A percentile compares a stretch with the other conserved stretches of the same genome.
phyloP scores from a whole-genome alignment of 345 rosid genomes.

The Euphorbia peplus region DNA sequence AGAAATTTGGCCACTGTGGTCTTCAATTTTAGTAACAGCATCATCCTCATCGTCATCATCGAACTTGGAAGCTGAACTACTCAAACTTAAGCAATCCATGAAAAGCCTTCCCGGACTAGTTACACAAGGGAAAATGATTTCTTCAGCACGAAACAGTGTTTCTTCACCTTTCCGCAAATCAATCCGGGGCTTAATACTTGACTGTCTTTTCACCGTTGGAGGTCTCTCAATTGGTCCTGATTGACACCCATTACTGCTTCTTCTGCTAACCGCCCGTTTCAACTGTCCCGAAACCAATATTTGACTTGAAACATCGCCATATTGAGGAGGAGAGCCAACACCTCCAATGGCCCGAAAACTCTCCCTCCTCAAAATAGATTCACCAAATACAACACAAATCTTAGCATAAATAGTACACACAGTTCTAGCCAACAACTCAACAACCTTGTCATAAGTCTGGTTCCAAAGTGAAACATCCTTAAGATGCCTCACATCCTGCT shows the following conservation, averaged over 20 bases:
- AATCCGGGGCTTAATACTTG: slow-evolving; percentile 32
- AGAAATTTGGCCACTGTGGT: slow-evolving; percentile 45
- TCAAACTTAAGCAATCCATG: slow-evolving; percentile 76
- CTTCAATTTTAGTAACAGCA: slow-evolving; percentile 29
- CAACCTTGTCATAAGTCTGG: slow-evolving; percentile 83
- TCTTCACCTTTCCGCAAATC: slow-evolving; percentile 46
- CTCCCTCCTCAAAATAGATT: slow-evolving; percentile 40
- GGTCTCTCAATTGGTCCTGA: slow-evolving; percentile 32
- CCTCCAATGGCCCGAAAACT: slow-evolving; percentile 22
- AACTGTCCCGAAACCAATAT: slow-evolving; percentile 33
- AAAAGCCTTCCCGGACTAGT: slow-evolving; percentile 79
- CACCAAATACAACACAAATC: slow-evolving; percentile 64
- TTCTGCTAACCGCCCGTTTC: slow-evolving; percentile 52
- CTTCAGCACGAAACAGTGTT: slow-evolving; percentile 47
- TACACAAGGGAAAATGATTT: slow-evolving; percentile 71
- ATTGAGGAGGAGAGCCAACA: slow-evolving; percentile 20
- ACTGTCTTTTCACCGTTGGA: slow-evolving; percentile 26
- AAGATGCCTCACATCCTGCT: slow-evolving; percentile 82
- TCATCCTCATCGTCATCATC: slow-evolving; percentile 47
- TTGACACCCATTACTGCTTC: slow-evolving; percentile 31
- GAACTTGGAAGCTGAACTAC: slow-evolving; percentile 55
- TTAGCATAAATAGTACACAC: slow-evolving; percentile 80
- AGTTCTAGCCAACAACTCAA: slow-evolving; percentile 83
- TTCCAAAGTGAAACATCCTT: slow-evolving; percentile 88
- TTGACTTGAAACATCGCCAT: slow-evolving; percentile 24